Evolutionary conservation across 169 alveolate genomes (phyloP).

Genomic region (Perkinsus chesapeaki): DNA sequence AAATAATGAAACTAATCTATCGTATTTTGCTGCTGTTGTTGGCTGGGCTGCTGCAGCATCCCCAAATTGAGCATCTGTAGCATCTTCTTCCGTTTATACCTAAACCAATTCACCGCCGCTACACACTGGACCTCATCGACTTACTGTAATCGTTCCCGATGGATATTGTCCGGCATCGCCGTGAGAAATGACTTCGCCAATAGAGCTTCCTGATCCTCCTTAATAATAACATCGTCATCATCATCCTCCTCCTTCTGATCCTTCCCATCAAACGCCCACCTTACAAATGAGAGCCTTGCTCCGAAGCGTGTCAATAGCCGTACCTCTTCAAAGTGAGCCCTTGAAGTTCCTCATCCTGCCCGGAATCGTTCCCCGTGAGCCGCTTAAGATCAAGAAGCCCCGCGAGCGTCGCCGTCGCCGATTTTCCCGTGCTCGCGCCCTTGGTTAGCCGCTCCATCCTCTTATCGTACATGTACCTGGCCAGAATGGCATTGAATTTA

Average conservation of each 20-base stretch:
- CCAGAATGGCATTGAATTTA: no score
- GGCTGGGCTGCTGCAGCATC: background rate
- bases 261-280: background rate
- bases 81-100: background rate
- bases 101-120: background rate
- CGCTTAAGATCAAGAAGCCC: background rate
- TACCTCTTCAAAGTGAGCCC: background rate
- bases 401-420: background rate
- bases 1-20: background rate
- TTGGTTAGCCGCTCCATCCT: background rate
- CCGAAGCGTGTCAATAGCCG: background rate
- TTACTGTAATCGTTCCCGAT: conserved; percentile 1
- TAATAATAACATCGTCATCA: background rate
- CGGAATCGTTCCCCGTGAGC: background rate
- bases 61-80: background rate
- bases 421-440: background rate
- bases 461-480: background rate
- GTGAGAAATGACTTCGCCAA: background rate
- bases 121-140: background rate
- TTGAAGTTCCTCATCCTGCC: background rate
- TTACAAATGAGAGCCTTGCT: background rate
- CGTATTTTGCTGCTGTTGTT: background rate
- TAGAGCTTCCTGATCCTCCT: background rate
- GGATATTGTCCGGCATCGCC: background rate
- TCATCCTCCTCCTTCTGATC: background rate